Evolutionary conservation across 2,329 filamentous ascomycete genomes (phyloP), one percentile per base, ranked within the genome.

Genomic region (Mycosphaerella sp.): DNA sequence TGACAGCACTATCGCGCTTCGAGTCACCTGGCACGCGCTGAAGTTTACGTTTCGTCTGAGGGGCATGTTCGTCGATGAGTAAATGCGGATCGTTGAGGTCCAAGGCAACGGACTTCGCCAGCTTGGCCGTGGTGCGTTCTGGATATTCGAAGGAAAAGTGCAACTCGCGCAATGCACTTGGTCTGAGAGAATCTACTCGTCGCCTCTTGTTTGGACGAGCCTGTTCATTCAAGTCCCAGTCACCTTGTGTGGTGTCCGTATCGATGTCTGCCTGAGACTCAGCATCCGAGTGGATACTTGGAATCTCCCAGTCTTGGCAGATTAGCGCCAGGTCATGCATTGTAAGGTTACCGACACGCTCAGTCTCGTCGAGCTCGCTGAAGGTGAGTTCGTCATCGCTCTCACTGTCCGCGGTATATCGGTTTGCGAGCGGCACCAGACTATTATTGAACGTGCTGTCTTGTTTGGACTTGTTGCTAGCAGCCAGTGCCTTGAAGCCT

Each of bases 31-130:
- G 71, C 31, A 67, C 64, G 38, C 68, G 69, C 44, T 73, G 72
- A 31, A 62, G 53, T 55, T 72, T 76, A 53, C 83, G 80, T 69
- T 87, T 86, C 14, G 80, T 73, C 9, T 80, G 76, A 14, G 80
- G 78, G 43, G 89, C 83, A 45, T 83, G 80, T 42, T 90, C 82
- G 64, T 96, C 89, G 17, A 97, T 77, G 2, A 98, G 80, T 4
- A 98, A 81, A 63, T 89, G 80, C 1, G 91, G 87, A 66, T 98
- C 93, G 63, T 90, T 91, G 70, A 93, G 80, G 64, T 97, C 91
- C 48, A 98, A 78, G 1, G 85, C 81, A 23, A 95, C 86, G 43
- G 84, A 84, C 70, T 89, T 91, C 2, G 87, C 84, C 42, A 90
- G 79, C 60, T 82, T 82, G 11, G 84, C 78, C 1, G 87, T 90